These are phyloP conservation scores for Furcasterigmium sp. DNA, from an alignment of 2,329 filamentous ascomycete species.

Conservation along the genomic window DNA sequence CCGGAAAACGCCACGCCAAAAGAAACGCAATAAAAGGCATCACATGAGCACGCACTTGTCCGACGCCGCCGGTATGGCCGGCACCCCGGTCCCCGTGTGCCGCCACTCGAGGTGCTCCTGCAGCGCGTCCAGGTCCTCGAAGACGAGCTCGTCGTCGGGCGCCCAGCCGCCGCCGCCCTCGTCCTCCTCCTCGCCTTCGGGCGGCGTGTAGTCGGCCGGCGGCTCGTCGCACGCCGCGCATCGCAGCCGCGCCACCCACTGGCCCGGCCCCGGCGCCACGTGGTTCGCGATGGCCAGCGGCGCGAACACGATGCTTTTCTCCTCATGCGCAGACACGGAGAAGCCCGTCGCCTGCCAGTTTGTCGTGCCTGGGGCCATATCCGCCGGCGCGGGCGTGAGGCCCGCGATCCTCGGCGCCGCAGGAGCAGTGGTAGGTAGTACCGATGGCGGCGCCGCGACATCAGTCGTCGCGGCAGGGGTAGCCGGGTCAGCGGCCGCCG, in stretches of 20 bases:
- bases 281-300: conserved; percentile 56
- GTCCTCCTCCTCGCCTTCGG: conserved; percentile 43
- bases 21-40: conserved; percentile 1
- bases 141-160: conserved; percentile 42
- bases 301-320: conserved; percentile 50
- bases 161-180: conserved; percentile 30
- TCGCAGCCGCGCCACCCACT: conserved; percentile 44
- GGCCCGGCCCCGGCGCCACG: conserved; percentile 32
- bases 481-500: conserved; percentile 4
- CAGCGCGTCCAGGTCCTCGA: conserved; percentile 42
- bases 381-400: conserved; percentile 13
- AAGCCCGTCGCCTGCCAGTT: conserved; percentile 49
- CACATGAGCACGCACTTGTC: conserved; percentile 44
- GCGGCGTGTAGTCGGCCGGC: conserved; percentile 34
- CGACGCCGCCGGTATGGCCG: conserved; percentile 25
- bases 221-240: conserved; percentile 54
- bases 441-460: conserved; percentile 13
- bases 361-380: conserved; percentile 19
- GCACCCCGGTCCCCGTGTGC: conserved; percentile 37
- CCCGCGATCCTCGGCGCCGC: conserved; percentile 9
- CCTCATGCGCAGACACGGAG: conserved; percentile 29
- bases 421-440: conserved; percentile 11
- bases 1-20: not conserved
- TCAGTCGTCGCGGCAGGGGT: conserved; percentile 6
- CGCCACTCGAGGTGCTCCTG: conserved; percentile 54